Evolutionary conservation across 2,329 filamentous ascomycete species (phyloP).

Genomic region (Drechslerella dactyloides): DNA sequence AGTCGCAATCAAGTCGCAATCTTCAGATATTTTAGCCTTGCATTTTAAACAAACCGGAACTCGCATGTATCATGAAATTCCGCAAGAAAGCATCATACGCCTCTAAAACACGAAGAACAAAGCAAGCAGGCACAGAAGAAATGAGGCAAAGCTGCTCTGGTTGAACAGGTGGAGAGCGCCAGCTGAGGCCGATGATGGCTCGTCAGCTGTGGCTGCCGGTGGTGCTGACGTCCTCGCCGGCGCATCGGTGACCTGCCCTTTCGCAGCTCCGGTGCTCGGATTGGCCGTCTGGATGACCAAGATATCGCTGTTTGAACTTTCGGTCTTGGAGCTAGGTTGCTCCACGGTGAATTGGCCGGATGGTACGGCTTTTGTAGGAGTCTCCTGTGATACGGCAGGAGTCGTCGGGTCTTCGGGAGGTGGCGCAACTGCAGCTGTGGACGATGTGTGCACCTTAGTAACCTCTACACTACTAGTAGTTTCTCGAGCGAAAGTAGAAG

Average conservation of each 20-base stretch:
- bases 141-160: constrained; percentile 37
- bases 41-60: too few relatives aligned
- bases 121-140: constrained; percentile 32
- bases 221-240: constrained; percentile 27
- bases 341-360: constrained; percentile 22
- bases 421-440: not conserved
- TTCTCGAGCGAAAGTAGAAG: not conserved
- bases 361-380: constrained; percentile 1
- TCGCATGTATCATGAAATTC: too few relatives aligned
- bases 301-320: constrained; percentile 1
- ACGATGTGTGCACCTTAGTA: constrained; percentile 1
- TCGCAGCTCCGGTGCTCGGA: constrained; percentile 4
- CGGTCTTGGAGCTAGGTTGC: not conserved
- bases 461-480: not conserved
- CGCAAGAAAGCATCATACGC: not conserved
- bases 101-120: constrained; percentile 26
- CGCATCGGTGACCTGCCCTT: constrained; percentile 6
- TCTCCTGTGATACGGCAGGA: not conserved
- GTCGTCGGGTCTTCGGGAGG: not conserved
- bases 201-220: constrained; percentile 27
- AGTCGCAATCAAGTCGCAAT: not conserved
- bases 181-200: constrained; percentile 35
- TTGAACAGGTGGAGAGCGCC: constrained; percentile 25
- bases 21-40: not conserved
- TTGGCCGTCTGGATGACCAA: constrained; percentile 34